These are phyloP conservation scores for Dicorynia guianensis DNA, from an alignment of 306 rosid genomes.

Conservation along the genomic window DNA sequence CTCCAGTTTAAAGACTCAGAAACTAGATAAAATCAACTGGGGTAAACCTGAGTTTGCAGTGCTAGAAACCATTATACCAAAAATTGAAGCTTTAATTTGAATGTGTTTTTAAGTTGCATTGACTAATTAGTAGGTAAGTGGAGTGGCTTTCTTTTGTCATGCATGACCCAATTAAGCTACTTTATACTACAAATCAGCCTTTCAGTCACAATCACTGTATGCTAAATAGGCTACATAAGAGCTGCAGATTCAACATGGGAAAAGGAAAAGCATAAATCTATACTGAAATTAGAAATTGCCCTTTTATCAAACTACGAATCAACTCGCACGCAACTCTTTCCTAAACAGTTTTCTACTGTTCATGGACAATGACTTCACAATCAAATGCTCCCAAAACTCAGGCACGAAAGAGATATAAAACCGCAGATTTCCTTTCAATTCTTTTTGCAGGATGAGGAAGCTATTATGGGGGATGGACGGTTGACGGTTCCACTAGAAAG, in stretches of 20 bases:
- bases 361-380: slow-evolving; percentile 64
- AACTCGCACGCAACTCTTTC: slow-evolving; percentile 36
- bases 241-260: slow-evolving; percentile 41
- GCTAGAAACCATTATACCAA: slow-evolving; percentile 8
- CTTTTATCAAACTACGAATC: slow-evolving; percentile 36
- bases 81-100: slow-evolving; percentile 38
- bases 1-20: slow-evolving; percentile 5
- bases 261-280: slow-evolving; percentile 36
- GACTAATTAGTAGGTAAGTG: slow-evolving; percentile 41
- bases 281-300: slow-evolving; percentile 40
- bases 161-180: slow-evolving; percentile 10
- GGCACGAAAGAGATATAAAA: slow-evolving; percentile 55
- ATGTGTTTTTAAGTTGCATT: background rate
- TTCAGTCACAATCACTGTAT: slow-evolving; percentile 42
- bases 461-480: slow-evolving; percentile 31
- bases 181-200: slow-evolving; percentile 26
- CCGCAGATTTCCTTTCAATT: slow-evolving; percentile 30
- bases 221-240: slow-evolving; percentile 32
- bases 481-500: slow-evolving; percentile 46
- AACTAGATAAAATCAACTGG: slow-evolving; percentile 7
- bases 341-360: slow-evolving; percentile 50
- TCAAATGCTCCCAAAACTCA: slow-evolving; percentile 61
- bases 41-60: slow-evolving; percentile 5
- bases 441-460: slow-evolving; percentile 58
- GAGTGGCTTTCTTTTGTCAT: slow-evolving; percentile 36